These are phyloP conservation scores for Solanum ossicruentum DNA, from an alignment of 257 asterid species.

Conservation along the genomic window DNA sequence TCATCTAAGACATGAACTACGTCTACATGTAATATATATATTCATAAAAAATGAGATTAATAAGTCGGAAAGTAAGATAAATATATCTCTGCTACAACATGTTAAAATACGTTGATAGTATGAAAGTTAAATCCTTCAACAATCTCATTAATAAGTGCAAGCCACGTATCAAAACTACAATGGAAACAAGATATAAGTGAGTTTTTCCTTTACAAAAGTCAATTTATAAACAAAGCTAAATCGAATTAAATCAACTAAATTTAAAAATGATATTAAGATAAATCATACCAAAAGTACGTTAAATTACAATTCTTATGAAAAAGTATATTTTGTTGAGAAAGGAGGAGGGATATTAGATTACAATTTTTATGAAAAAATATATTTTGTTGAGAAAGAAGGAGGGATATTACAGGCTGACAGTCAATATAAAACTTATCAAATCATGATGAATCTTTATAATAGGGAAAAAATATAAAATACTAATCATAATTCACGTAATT, in stretches of 20 bases:
- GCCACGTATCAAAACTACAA: not conserved
- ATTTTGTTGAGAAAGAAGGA: no score
- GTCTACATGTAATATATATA: not conserved
- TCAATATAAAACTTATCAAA: no score
- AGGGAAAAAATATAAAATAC: no score
- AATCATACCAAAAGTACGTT: no score
- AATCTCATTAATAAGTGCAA: not conserved
- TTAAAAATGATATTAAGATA: no score
- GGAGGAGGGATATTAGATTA: no score
- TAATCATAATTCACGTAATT: no score
- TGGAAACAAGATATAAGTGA: not conserved
- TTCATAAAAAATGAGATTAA: not conserved
- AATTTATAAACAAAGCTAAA: not conserved
- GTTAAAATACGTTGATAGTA: not conserved
- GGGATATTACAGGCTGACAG: no score
- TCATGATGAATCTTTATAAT: no score
- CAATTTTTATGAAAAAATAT: no score
- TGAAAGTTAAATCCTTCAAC: not conserved
- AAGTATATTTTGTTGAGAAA: no score
- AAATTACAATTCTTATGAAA: no score
- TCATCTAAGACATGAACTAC: not conserved
- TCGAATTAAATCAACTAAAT: not conserved
- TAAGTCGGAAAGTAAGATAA: not conserved
- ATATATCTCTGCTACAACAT: not conserved
- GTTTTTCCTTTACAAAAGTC: not conserved